These are phyloP conservation scores for Cercospora beticola DNA, from an alignment of 2,329 filamentous ascomycete genomes.

Conservation along the genomic window DNA sequence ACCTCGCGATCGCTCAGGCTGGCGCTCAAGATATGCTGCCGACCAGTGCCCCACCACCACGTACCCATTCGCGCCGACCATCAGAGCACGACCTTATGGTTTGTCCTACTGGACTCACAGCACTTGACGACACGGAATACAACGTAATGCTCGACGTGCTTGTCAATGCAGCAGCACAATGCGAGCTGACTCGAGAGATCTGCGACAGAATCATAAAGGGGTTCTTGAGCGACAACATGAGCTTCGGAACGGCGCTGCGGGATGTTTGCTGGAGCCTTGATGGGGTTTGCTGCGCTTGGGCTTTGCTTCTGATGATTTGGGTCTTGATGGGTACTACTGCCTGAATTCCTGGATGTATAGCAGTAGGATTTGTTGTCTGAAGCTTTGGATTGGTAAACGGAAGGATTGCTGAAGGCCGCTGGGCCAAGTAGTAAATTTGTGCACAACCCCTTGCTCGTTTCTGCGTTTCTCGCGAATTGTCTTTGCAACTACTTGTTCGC, in stretches of 20 bases:
- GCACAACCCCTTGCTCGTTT: too few relatives aligned
- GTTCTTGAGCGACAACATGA: neutral
- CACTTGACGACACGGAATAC: neutral
- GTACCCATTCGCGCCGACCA: neutral
- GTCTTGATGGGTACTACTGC: neutral
- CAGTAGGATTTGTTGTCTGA: neutral
- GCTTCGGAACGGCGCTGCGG: neutral
- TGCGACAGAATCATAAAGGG: constrained; percentile 3
- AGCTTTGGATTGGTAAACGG: too few relatives aligned
- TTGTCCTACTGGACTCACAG: neutral
- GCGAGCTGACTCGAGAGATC: neutral
- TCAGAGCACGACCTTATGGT: constrained; percentile 3
- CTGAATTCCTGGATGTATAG: neutral
- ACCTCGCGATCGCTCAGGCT: neutral
- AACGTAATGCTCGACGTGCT: constrained; percentile 3
- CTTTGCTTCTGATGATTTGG: neutral
- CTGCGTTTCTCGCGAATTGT: too few relatives aligned
- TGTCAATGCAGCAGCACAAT: constrained; percentile 1
- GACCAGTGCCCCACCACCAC: neutral
- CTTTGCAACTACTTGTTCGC: too few relatives aligned
- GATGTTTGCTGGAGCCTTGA: constrained; percentile 3
- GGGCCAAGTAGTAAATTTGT: too few relatives aligned
- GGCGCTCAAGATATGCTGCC: neutral
- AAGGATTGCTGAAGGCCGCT: too few relatives aligned
- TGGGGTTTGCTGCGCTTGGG: neutral